A percentile compares a stretch with the other conserved stretches of the same genome.
Conservation (phyloP, 352 stramenopile species). For the Globisporangium cylindrosporum region DNA sequence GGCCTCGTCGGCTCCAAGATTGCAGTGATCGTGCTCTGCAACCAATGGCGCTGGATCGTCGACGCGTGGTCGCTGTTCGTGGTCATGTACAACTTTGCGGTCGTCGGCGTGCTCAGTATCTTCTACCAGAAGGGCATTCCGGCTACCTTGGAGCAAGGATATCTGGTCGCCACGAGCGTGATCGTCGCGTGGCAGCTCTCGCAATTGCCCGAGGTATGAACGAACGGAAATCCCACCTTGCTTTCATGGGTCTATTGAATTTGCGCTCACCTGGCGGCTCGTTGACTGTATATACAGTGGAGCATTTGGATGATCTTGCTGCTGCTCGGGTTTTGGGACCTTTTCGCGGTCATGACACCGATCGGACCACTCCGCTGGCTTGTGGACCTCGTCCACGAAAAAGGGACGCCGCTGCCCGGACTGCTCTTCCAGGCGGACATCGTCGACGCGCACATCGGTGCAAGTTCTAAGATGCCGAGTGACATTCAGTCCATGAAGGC, state of each 20-base stretch:
- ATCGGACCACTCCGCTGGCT: slow-evolving; percentile 93
- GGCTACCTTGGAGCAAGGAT: slow-evolving; percentile 79
- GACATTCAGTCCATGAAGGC: neutral
- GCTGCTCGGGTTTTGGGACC: slow-evolving; percentile 95
- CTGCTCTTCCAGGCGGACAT: slow-evolving; percentile 94
- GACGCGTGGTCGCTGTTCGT: slow-evolving; percentile 52
- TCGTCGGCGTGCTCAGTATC: slow-evolving; percentile 81
- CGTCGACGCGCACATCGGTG: slow-evolving; percentile 31
- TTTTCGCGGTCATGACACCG: slow-evolving; percentile 96
- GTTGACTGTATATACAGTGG: slow-evolving; percentile 35
- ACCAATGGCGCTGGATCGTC: slow-evolving; percentile 46
- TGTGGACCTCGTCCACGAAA: slow-evolving; percentile 91
- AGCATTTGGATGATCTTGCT: slow-evolving; percentile 88
- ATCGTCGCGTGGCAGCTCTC: slow-evolving; percentile 96
- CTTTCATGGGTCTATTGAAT: neutral
- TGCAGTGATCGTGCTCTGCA: slow-evolving; percentile 56
- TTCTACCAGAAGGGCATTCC: slow-evolving; percentile 88
- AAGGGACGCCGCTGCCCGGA: slow-evolving; percentile 85
- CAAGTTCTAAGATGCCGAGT: neutral
- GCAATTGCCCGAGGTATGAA: slow-evolving; percentile 92
- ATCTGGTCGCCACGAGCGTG: slow-evolving; percentile 91
- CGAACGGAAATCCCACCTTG: neutral
- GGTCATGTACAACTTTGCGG: slow-evolving; percentile 88
- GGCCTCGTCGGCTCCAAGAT: slow-evolving; percentile 71
- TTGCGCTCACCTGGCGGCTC: neutral